A percentile compares a stretch with the other conserved stretches of the same genome.
Conservation (phyloP, 2,329 filamentous ascomycete genomes). For the Colletotrichum kahawae region DNA sequence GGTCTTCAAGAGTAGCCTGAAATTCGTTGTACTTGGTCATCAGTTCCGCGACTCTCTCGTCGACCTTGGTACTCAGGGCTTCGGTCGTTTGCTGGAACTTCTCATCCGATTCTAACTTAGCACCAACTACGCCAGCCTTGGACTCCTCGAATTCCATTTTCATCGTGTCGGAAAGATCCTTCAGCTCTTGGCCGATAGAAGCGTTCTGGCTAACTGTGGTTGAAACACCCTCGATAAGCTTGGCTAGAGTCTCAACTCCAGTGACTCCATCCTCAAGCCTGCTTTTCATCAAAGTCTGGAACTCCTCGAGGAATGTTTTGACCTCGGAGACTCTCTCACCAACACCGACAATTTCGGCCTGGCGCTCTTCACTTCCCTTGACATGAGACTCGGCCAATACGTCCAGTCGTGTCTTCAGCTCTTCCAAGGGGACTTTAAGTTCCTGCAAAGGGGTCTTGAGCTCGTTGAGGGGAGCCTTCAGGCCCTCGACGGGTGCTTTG, state of each 20-base stretch:
- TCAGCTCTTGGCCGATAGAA: slow-evolving; percentile 65
- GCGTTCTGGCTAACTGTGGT: slow-evolving; percentile 66
- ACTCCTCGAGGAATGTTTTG: slow-evolving; percentile 76
- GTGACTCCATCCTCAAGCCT: slow-evolving; percentile 79
- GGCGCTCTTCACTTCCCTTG: slow-evolving; percentile 82
- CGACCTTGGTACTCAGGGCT: slow-evolving; percentile 59
- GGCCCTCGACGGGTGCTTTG: background rate
- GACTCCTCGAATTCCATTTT: slow-evolving; percentile 88
- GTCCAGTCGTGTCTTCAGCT: slow-evolving; percentile 62
- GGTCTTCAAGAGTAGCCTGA: slow-evolving; percentile 75
- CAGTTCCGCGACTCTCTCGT: slow-evolving; percentile 75
- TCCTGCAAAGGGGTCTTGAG: slow-evolving; percentile 53
- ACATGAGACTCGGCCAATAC: slow-evolving; percentile 74
- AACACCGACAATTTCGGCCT: slow-evolving; percentile 80
- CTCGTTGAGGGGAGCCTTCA: slow-evolving; percentile 2
- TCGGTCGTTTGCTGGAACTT: slow-evolving; percentile 69
- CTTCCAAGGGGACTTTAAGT: slow-evolving; percentile 66
- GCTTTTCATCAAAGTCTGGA: slow-evolving; percentile 76
- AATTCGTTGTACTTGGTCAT: slow-evolving; percentile 89
- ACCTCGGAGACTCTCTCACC: slow-evolving; percentile 80
- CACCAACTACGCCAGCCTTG: slow-evolving; percentile 77
- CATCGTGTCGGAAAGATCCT: slow-evolving; percentile 76
- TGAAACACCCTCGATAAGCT: slow-evolving; percentile 70
- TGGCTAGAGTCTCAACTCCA: slow-evolving; percentile 75
- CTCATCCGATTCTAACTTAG: slow-evolving; percentile 84